Evolutionary conservation across 2,329 filamentous ascomycete genomes (phyloP).

Genomic region (Botrytis medusae): DNA sequence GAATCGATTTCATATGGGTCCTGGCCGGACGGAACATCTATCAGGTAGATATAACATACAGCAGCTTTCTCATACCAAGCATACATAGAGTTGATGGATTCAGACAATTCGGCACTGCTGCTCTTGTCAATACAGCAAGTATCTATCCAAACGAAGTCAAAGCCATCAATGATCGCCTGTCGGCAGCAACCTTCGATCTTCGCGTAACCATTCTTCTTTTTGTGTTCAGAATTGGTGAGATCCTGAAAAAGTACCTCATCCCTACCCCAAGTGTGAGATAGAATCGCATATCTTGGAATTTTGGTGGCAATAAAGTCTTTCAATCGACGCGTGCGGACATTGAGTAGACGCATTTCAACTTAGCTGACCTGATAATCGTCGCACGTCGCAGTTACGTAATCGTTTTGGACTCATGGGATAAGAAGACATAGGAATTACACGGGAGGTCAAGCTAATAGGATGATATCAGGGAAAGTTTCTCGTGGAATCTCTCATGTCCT

Average conservation of each 20-base stretch:
- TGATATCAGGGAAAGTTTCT: neutral
- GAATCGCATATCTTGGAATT: slow-evolving; percentile 7
- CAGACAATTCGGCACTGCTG: slow-evolving; percentile 22
- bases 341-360: slow-evolving; percentile 14
- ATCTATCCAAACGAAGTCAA: slow-evolving; percentile 23
- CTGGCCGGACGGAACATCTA: slow-evolving; percentile 13
- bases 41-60: slow-evolving; percentile 25
- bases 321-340: neutral
- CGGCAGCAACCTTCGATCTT: slow-evolving; percentile 4
- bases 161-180: neutral
- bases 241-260: slow-evolving; percentile 5
- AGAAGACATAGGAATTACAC: neutral
- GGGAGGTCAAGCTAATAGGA: neutral
- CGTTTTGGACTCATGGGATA: neutral
- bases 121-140: slow-evolving; percentile 28
- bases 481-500: neutral
- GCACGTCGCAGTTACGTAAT: neutral
- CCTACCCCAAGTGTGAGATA: slow-evolving; percentile 1
- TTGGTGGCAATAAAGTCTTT: neutral
- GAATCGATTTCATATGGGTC: neutral
- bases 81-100: slow-evolving; percentile 26
- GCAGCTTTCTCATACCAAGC: slow-evolving; percentile 24
- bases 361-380: neutral
- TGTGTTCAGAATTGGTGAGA: neutral
- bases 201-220: neutral